phyloP scores from a whole-genome alignment of 2,329 filamentous ascomycete species.

The Phialophora macrospora region DNA sequence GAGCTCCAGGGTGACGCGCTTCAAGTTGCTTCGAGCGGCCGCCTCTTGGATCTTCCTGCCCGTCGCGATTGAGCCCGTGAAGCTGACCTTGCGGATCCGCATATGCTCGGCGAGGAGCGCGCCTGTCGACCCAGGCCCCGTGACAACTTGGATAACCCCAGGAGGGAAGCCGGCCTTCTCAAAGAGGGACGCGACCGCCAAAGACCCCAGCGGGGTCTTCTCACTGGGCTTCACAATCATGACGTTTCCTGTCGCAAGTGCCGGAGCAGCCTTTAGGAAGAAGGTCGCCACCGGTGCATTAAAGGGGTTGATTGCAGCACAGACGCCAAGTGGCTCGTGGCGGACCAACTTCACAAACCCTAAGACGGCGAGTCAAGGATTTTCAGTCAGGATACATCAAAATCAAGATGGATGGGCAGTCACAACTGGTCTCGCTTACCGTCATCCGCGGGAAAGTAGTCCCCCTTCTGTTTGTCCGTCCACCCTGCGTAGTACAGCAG shows the following conservation, averaged over 20 bases:
- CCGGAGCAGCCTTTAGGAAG: slow-evolving; percentile 52
- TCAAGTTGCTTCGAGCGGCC: slow-evolving; percentile 58
- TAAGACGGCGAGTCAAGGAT: too few species aligned
- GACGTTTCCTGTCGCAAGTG: slow-evolving; percentile 57
- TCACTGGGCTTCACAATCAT: slow-evolving; percentile 63
- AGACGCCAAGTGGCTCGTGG: slow-evolving; percentile 46
- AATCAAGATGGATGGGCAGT: too few species aligned
- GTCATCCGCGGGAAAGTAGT: slow-evolving; percentile 51
- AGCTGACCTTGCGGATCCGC: slow-evolving; percentile 64
- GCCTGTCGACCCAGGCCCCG: slow-evolving; percentile 64
- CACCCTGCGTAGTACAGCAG: slow-evolving; percentile 46
- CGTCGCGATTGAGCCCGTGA: slow-evolving; percentile 64
- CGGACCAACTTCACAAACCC: slow-evolving; percentile 37
- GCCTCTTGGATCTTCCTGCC: slow-evolving; percentile 65
- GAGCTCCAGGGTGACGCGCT: slow-evolving; percentile 65
- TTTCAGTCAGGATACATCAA: too few species aligned
- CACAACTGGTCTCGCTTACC: slow-evolving; percentile 29
- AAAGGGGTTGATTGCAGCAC: slow-evolving; percentile 63
- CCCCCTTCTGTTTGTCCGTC: slow-evolving; percentile 49
- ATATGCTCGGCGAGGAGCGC: slow-evolving; percentile 63
- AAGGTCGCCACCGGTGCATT: slow-evolving; percentile 53
- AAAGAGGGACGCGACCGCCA: slow-evolving; percentile 63
- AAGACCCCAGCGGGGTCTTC: slow-evolving; percentile 56
- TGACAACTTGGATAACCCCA: slow-evolving; percentile 64
- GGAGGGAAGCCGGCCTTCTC: slow-evolving; percentile 62